phyloP scores from a whole-genome alignment of 352 stramenopile species.

The Plasmopara viticola region DNA sequence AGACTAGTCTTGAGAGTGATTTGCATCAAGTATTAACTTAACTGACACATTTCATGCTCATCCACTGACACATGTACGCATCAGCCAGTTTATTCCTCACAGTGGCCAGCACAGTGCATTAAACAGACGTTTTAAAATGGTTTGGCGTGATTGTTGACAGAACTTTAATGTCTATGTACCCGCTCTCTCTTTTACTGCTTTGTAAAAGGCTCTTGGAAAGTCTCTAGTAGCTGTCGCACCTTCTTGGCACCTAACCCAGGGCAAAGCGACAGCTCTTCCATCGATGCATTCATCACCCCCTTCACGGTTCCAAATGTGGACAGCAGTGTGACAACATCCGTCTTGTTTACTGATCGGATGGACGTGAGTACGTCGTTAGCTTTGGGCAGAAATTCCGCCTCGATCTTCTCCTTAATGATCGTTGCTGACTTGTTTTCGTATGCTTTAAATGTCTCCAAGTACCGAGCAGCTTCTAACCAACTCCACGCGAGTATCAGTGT shows the following conservation, averaged over 20 bases:
- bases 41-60: not conserved
- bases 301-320: conserved; percentile 88
- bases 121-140: no score
- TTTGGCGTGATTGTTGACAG: conserved; percentile 1
- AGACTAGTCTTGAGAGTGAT: no score
- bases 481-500: conserved; percentile 93
- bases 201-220: conserved; percentile 91
- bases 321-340: conserved; percentile 90
- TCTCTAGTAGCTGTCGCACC: conserved; percentile 89
- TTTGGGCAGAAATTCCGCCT: conserved; percentile 87
- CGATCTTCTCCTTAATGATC: conserved; percentile 92
- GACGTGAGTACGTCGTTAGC: conserved; percentile 88
- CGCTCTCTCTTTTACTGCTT: conserved; percentile 35
- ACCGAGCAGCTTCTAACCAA: conserved; percentile 90
- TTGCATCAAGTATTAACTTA: no score
- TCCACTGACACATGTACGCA: not conserved
- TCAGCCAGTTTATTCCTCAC: not conserved
- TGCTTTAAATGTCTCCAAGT: conserved; percentile 95
- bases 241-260: conserved; percentile 94
- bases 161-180: not conserved
- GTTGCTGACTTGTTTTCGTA: conserved; percentile 94
- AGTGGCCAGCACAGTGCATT: not conserved
- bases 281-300: conserved; percentile 83
- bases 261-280: conserved; percentile 92
- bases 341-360: conserved; percentile 93